Base-by-base conservation (phyloP, 805 yeast species). In the Lachancea lanzarotensis region DNA sequence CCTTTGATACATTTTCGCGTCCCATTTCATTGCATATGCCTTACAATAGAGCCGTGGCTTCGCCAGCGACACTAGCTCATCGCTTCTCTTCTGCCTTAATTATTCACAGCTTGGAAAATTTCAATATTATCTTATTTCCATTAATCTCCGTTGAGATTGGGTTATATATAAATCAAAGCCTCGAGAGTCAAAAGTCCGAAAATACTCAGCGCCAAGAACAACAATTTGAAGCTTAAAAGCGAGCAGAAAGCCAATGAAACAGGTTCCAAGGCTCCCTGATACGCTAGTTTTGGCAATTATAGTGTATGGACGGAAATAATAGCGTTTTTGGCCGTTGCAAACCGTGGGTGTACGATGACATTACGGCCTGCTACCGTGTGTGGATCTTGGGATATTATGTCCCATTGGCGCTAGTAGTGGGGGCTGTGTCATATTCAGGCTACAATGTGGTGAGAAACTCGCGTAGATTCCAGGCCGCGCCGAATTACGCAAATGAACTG, bases 311-410 rank as follows among this genome's bases (percentile, higher is more conserved):
- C 10, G 31, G 30, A 22, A 40, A 33, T 33, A 15, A 11, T 9
- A 32, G 22, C 16, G 13, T 35, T 8, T 22, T 20, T 11, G 37
- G 10, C 7, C 16, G 37, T 8, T 45, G 51, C 30, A 51, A 45
- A 15, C 49, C 67, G 31, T 82, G 88, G 87, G 64, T 68, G 49
- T 77, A 72, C 47, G 88, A 82, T 54, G 88, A 82, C 58, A 56
- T 82, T 34, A 74, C 82, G 1, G 55, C 56, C 13, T 78, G 83
- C 54, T 75, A 75, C 4, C 68, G 80, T 38, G 63, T 66, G 17
- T 51, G 56, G 55, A 59, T 63, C 48, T 54, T 78, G 32, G 71
- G 72, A 45, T 60, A 60, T 27, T 55, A 60, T 38, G 50, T 52
- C 7, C 67, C 66, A 2, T 25, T 53, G 18, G 8, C 42, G 3